Evolutionary conservation across 169 alveolate genomes (phyloP).

Genomic region (Plasmodium yoelii): DNA sequence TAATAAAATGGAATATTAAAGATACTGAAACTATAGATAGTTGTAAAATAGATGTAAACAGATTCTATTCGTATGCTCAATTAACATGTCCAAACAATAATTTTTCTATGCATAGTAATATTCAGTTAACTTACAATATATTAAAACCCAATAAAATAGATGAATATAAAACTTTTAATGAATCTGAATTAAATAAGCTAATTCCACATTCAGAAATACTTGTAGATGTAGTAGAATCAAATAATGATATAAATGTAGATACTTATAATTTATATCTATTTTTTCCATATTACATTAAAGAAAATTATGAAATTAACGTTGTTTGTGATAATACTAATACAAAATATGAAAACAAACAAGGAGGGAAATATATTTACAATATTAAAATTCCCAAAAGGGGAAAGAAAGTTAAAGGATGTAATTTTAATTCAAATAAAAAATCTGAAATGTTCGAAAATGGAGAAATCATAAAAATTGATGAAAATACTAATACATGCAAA

Average conservation of each 20-base stretch:
- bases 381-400: slow-evolving; percentile 33
- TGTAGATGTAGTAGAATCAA: background rate
- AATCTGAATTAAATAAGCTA: slow-evolving; percentile 8
- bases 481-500: slow-evolving; percentile 15
- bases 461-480: background rate
- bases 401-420: slow-evolving; percentile 50
- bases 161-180: background rate
- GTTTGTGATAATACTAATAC: slow-evolving; percentile 49
- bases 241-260: slow-evolving; percentile 8
- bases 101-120: slow-evolving; percentile 9
- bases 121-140: slow-evolving; percentile 10
- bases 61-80: slow-evolving; percentile 18
- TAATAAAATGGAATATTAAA: background rate
- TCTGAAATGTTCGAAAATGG: slow-evolving; percentile 4
- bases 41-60: slow-evolving; percentile 19
- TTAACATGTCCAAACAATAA: slow-evolving; percentile 41
- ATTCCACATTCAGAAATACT: slow-evolving; percentile 46
- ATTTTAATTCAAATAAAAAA: slow-evolving; percentile 1
- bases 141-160: slow-evolving; percentile 16
- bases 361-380: slow-evolving; percentile 10
- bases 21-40: slow-evolving; percentile 7
- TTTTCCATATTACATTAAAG: slow-evolving; percentile 45
- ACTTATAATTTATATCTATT: slow-evolving; percentile 26
- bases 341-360: background rate
- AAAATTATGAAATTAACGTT: slow-evolving; percentile 8